Evolutionary conservation across 306 rosid genomes (phyloP).

Genomic region (Potentilla sterilis): DNA sequence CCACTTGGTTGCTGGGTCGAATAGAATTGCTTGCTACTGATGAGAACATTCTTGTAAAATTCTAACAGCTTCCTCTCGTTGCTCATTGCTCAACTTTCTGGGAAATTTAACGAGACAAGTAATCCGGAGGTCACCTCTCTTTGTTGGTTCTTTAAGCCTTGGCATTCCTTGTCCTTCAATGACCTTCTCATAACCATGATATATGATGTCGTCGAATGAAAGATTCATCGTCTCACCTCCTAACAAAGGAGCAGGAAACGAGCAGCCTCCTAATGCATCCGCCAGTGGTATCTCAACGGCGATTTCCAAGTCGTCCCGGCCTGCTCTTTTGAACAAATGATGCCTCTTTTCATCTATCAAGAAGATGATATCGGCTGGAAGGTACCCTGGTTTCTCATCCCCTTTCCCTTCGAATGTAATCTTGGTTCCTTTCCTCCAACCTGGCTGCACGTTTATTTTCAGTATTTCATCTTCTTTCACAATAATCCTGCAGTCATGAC

Average conservation of each 20-base stretch:
- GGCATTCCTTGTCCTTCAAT: constrained; percentile 88
- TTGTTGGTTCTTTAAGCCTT: constrained; percentile 38
- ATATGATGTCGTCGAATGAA: constrained; percentile 56
- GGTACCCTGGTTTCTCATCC: constrained; percentile 84
- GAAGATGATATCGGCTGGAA: constrained; percentile 80
- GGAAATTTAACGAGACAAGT: constrained; percentile 68
- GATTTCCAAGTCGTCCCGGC: constrained; percentile 60
- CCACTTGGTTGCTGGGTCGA: neutral
- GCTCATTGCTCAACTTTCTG: constrained; percentile 43
- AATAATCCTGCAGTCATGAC: constrained; percentile 44
- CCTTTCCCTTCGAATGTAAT: constrained; percentile 85
- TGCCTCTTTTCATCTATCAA: constrained; percentile 67
- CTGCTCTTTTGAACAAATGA: constrained; percentile 57
- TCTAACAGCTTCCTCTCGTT: constrained; percentile 53
- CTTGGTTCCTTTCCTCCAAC: constrained; percentile 88
- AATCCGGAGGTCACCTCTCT: constrained; percentile 71
- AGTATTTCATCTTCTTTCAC: constrained; percentile 62
- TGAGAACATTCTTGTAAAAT: constrained; percentile 56
- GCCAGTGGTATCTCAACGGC: constrained; percentile 64
- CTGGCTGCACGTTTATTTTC: constrained; percentile 71
- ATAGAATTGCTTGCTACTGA: neutral
- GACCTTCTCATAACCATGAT: constrained; percentile 65
- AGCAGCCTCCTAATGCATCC: constrained; percentile 76
- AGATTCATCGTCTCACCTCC: constrained; percentile 67
- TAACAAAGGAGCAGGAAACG: constrained; percentile 64